Percentiles rank a stretch among this genome's conserved stretches.
Evolutionary conservation across 768 basidiomycete genomes (phyloP).

Genomic region (Sutorius australiensis): DNA sequence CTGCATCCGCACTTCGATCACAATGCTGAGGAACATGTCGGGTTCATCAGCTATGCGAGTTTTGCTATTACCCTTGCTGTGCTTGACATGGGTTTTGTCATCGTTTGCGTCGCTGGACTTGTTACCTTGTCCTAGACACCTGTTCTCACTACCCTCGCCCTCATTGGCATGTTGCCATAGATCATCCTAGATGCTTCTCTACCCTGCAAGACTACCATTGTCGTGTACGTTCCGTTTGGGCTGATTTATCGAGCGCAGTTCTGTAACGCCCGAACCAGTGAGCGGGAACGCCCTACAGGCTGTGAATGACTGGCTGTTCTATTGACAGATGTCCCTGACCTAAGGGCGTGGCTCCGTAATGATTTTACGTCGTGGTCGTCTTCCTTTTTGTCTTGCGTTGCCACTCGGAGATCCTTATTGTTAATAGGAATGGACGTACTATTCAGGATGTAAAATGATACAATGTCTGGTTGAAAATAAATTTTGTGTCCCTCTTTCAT

Average conservation of each 20-base stretch:
- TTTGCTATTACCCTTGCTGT: constrained; percentile 16
- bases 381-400: too few relatives aligned
- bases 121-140: constrained; percentile 10
- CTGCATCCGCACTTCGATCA: too few relatives aligned
- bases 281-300: constrained; percentile 44
- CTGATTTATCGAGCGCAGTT: constrained; percentile 3
- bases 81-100: constrained; percentile 21
- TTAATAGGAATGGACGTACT: too few relatives aligned
- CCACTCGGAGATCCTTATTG: too few relatives aligned
- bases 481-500: background rate
- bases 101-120: constrained; percentile 19
- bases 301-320: constrained; percentile 56
- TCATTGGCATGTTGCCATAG: constrained; percentile 8
- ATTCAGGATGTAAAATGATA: too few relatives aligned
- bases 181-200: constrained; percentile 2
- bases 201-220: constrained; percentile 41
- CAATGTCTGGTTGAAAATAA: too few relatives aligned
- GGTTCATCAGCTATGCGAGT: constrained; percentile 9
- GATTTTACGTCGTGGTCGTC: too few relatives aligned
- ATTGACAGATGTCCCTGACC: too few relatives aligned
- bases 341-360: too few relatives aligned
- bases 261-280: constrained; percentile 49
- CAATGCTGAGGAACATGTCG: constrained; percentile 9
- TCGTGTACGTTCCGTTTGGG: constrained; percentile 49
- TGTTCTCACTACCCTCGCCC: constrained; percentile 9